Conservation (phyloP, 2,329 filamentous ascomycete genomes). For the Cladosporium oxysporum region DNA sequence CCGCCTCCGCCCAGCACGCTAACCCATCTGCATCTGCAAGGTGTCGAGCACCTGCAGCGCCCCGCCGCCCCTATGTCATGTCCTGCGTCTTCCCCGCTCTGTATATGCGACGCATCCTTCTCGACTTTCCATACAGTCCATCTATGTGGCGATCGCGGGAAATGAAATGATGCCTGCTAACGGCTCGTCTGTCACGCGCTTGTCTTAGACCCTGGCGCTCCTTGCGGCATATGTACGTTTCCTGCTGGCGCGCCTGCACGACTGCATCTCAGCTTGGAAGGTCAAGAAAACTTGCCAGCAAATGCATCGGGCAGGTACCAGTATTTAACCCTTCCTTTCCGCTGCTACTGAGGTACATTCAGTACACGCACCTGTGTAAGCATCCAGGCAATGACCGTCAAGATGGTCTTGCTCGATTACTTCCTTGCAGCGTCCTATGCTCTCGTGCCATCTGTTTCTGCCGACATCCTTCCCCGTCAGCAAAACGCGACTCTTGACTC, state of each 20-base stretch:
- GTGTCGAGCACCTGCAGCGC: slow-evolving; percentile 15
- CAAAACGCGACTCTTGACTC: slow-evolving; percentile 18
- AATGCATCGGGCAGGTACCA: neutral
- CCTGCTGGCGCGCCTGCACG: slow-evolving; percentile 12
- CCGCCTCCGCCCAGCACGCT: slow-evolving; percentile 4
- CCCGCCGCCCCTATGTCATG: slow-evolving; percentile 15
- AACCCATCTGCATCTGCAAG: slow-evolving; percentile 2
- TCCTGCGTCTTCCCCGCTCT: slow-evolving; percentile 15
- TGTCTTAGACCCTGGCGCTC: slow-evolving; percentile 16
- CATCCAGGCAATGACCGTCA: neutral
- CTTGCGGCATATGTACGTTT: slow-evolving; percentile 17
- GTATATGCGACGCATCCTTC: slow-evolving; percentile 3
- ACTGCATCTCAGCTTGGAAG: neutral
- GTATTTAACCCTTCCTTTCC: slow-evolving; percentile 8
- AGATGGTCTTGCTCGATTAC: neutral
- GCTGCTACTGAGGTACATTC: slow-evolving; percentile 9
- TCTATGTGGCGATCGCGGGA: neutral
- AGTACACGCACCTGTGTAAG: neutral
- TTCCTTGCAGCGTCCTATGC: neutral
- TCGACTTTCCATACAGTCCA: slow-evolving; percentile 1
- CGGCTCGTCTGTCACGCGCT: slow-evolving; percentile 17
- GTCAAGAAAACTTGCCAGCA: neutral
- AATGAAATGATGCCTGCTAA: slow-evolving; percentile 10
- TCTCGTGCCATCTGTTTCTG: neutral
- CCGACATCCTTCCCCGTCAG: slow-evolving; percentile 9